Base-by-base conservation (phyloP, 495 filamentous ascomycete species). In the Cenococcum geophilum region DNA sequence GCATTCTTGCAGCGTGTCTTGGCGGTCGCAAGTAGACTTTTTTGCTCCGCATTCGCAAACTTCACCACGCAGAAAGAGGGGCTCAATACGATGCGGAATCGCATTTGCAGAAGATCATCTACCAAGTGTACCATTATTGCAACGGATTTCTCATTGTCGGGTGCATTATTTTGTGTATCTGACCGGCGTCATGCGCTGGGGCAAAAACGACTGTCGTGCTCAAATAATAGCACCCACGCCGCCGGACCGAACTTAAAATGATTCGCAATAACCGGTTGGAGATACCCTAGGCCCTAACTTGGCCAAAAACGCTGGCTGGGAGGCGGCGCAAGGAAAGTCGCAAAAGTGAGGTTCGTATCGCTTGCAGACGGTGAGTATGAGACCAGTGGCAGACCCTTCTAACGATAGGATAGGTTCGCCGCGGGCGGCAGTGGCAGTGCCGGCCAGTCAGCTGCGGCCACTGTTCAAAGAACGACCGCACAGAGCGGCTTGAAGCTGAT, bases 331-430 rank as follows among this genome's bases (percentile, higher is more conserved):
- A 14, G 34, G 34, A 27, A 23, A 53, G 48, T 6, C 51, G 59
- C 22, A 57, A 47, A 55, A 21, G 34, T 52, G 54, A 37, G 54
- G 54, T 56, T 43, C 54, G 54, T 37, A 23, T 56, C 54, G 54
- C 34, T 57, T 51, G 42, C 42, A 60, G 50, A 35, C 57, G 64
- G 60, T 27, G 53, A 66, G 63, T 65, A 59, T 66, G 53, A 58
- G 54, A 65, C 25, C 21, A 34, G 62, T 57, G 62, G 59, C 57
- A 58, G 53, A 56, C 53, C 57, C 40, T 20, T 32, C 14, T 11
- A 35, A 16, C 34, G 65, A 64, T 63, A 64, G 65, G 65, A 64
- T 63, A 64, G 65, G 61, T 55, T 21, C 37, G 22, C 23, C 37
- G 50, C 53, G 35, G 35, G 47, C 57, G 36, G 49, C 49, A 52